Evolutionary conservation across 2,329 filamentous ascomycete genomes (phyloP).

Genomic region (Pyrenochaeta sp.): DNA sequence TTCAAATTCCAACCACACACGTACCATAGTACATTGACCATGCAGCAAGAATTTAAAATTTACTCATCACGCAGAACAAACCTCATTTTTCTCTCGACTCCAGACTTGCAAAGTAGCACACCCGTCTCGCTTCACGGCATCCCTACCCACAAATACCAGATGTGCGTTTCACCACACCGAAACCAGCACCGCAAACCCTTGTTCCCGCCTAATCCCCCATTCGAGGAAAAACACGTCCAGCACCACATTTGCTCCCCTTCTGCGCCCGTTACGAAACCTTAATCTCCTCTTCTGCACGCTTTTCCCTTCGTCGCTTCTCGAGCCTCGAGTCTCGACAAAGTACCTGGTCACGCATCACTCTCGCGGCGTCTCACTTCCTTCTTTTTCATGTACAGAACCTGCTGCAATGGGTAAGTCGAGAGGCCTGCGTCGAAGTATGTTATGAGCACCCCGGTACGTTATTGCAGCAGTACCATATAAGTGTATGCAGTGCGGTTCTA

Average conservation of each 20-base stretch:
- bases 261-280: conserved; percentile 2
- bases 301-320: conserved; percentile 4
- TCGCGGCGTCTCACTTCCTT: conserved; percentile 15
- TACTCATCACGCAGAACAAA: no score
- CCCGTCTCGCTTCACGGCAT: neutral
- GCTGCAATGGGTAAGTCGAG: conserved; percentile 17
- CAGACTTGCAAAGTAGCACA: no score
- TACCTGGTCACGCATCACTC: conserved; percentile 14
- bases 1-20: no score
- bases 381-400: conserved; percentile 10
- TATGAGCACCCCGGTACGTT: conserved; percentile 29
- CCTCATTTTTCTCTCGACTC: no score
- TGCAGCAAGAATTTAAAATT: no score
- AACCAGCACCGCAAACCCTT: conserved; percentile 2
- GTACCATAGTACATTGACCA: no score
- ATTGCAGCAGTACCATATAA: conserved; percentile 13
- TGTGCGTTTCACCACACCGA: conserved; percentile 11
- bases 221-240: conserved; percentile 12
- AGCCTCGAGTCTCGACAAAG: no score
- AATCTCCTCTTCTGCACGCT: conserved; percentile 4
- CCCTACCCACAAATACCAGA: neutral
- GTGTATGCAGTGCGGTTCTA: neutral
- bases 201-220: conserved; percentile 10
- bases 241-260: neutral
- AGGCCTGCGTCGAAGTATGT: conserved; percentile 21